phyloP scores from a whole-genome alignment of 306 rosid genomes.

The Clitoria ternatea region DNA sequence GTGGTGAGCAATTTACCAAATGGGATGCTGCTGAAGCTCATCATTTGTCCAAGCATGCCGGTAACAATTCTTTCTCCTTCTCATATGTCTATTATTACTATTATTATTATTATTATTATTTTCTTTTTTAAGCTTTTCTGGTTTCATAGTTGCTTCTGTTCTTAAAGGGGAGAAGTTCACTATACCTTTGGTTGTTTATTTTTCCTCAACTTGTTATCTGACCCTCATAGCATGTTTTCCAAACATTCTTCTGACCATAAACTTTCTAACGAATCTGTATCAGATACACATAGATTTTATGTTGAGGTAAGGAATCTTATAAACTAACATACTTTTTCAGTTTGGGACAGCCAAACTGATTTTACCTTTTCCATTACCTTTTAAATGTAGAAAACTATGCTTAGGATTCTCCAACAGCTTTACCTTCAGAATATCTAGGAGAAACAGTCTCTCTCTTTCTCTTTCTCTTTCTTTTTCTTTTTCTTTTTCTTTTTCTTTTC shows the following conservation, averaged over 20 bases:
- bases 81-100: background rate
- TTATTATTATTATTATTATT: no score
- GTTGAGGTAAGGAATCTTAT: conserved; percentile 26
- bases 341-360: conserved; percentile 13
- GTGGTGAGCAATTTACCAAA: conserved; percentile 80
- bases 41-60: conserved; percentile 93
- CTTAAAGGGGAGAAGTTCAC: background rate
- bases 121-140: conserved; percentile 8
- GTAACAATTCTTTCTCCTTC: conserved; percentile 27
- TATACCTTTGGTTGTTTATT: background rate
- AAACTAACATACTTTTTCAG: conserved; percentile 5
- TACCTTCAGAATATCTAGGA: conserved; percentile 15
- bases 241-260: conserved; percentile 31
- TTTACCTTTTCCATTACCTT: conserved; percentile 22
- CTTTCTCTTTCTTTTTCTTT: background rate
- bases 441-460: background rate
- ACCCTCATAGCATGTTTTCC: conserved; percentile 23
- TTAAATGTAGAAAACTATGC: conserved; percentile 8
- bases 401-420: conserved; percentile 17
- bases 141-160: background rate
- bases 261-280: conserved; percentile 6
- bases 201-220: conserved; percentile 19
- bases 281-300: conserved; percentile 1
- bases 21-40: conserved; percentile 96
- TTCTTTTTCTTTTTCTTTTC: background rate